Evolutionary conservation across 2,329 filamentous ascomycete species (phyloP).

Genomic region (Fusarium virguliforme): DNA sequence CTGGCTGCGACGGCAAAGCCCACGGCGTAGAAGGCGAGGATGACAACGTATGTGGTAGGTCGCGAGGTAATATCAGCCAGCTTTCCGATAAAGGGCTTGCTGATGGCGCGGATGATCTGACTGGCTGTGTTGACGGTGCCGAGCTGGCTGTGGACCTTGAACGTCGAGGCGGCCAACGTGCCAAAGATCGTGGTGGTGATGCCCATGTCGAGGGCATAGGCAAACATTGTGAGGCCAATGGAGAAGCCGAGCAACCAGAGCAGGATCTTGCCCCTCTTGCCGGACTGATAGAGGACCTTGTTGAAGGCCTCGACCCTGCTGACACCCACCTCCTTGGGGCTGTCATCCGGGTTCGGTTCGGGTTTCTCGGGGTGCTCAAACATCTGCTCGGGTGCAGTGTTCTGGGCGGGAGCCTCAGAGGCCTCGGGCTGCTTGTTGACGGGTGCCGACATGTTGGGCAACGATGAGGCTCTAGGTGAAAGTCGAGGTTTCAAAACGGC

Average conservation of each 20-base stretch:
- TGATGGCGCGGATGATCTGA: constrained; percentile 58
- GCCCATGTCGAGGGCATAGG: constrained; percentile 52
- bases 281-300: constrained; percentile 59
- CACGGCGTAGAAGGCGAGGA: constrained; percentile 58
- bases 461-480: no score
- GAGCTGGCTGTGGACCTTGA: constrained; percentile 40
- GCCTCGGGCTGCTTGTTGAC: no score
- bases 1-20: constrained; percentile 56
- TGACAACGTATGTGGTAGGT: constrained; percentile 59
- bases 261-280: constrained; percentile 54
- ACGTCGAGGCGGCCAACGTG: constrained; percentile 56
- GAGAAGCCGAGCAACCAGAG: constrained; percentile 57
- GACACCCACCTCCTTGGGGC: constrained; percentile 48
- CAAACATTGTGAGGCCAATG: constrained; percentile 58
- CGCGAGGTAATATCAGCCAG: constrained; percentile 58
- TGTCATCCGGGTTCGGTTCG: no score
- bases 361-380: no score
- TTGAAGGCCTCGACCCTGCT: constrained; percentile 59
- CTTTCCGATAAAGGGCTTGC: constrained; percentile 60
- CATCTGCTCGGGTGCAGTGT: no score
- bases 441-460: no score
- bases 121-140: constrained; percentile 51
- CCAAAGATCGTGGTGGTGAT: constrained; percentile 55
- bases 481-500: no score
- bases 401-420: no score